Conservation (phyloP, 345 rosid species). For the Lepidium sativum region DNA sequence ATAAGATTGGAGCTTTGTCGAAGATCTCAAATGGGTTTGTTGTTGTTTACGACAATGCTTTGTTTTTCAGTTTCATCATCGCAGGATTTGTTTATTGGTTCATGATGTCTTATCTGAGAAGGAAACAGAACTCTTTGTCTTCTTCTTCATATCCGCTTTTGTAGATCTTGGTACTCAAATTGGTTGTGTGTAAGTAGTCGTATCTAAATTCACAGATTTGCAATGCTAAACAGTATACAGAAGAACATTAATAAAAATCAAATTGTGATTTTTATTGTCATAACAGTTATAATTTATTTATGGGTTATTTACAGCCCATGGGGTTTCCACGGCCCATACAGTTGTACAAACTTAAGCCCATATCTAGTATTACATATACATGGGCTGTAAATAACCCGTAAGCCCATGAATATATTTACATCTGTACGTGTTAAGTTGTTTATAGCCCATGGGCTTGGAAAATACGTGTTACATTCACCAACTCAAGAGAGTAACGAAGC, state of each 20-base stretch:
- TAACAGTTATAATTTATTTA: background rate
- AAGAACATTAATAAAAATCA: background rate
- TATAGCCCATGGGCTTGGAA: too few species aligned
- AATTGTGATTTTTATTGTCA: too few species aligned
- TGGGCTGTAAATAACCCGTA: too few species aligned
- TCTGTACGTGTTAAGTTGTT: too few species aligned
- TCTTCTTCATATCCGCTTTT: slow-evolving; percentile 41
- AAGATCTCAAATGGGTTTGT: slow-evolving; percentile 32
- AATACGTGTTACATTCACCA: too few species aligned
- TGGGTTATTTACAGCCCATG: background rate
- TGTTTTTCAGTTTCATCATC: slow-evolving; percentile 76
- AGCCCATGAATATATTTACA: too few species aligned
- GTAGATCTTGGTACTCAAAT: slow-evolving; percentile 9
- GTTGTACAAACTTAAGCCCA: background rate
- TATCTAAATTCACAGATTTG: background rate
- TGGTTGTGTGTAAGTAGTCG: background rate
- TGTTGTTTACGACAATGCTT: slow-evolving; percentile 71
- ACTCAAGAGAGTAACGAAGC: too few species aligned
- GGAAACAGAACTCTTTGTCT: slow-evolving; percentile 25
- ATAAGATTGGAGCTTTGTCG: slow-evolving; percentile 51
- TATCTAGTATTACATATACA: too few species aligned
- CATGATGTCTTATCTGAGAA: slow-evolving; percentile 31
- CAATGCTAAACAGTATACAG: background rate
- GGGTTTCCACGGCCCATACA: background rate
- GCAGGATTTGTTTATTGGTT: slow-evolving; percentile 58